A percentile compares a stretch with the other conserved stretches of the same genome.
phyloP scores from a whole-genome alignment of 352 stramenopile genomes.

The Globisporangium viniferum region DNA sequence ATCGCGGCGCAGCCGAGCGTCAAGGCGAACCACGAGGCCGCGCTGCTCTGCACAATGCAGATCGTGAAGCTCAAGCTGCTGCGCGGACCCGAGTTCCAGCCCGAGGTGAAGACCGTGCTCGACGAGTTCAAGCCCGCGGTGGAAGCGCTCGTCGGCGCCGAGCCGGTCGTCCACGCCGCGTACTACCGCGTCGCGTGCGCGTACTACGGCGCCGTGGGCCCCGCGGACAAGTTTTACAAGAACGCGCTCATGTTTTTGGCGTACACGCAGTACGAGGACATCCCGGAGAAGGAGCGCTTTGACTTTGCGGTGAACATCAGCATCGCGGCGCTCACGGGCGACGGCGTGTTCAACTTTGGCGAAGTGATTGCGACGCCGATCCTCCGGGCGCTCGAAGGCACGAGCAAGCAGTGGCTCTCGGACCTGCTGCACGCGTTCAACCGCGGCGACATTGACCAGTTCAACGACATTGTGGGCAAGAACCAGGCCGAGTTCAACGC shows the following conservation, averaged over 20 bases:
- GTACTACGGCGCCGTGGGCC: constrained; percentile 90
- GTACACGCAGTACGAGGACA: constrained; percentile 93
- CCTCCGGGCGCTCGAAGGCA: constrained; percentile 86
- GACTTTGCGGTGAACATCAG: constrained; percentile 92
- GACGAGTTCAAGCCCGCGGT: constrained; percentile 76
- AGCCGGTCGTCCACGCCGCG: constrained; percentile 90
- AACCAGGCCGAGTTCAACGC: constrained; percentile 82
- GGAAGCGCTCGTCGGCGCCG: constrained; percentile 77
- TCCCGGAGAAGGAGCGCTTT: constrained; percentile 77
- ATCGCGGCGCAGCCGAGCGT: constrained; percentile 51
- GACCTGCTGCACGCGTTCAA: constrained; percentile 94
- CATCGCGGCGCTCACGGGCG: constrained; percentile 95
- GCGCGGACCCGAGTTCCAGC: constrained; percentile 46
- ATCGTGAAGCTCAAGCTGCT: constrained; percentile 72
- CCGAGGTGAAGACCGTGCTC: constrained; percentile 62
- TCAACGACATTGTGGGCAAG: constrained; percentile 83
- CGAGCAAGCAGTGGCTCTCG: constrained; percentile 92
- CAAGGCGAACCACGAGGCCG: constrained; percentile 64
- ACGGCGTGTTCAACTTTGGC: constrained; percentile 98
- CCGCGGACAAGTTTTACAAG: constrained; percentile 96
- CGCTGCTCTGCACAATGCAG: constrained; percentile 76
- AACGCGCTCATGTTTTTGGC: constrained; percentile 95
- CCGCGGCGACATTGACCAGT: constrained; percentile 94
- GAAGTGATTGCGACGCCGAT: constrained; percentile 96
- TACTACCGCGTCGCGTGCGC: constrained; percentile 92